phyloP scores from a whole-genome alignment of 2,329 filamentous ascomycete species.

The Dactylellina drechsleri region DNA sequence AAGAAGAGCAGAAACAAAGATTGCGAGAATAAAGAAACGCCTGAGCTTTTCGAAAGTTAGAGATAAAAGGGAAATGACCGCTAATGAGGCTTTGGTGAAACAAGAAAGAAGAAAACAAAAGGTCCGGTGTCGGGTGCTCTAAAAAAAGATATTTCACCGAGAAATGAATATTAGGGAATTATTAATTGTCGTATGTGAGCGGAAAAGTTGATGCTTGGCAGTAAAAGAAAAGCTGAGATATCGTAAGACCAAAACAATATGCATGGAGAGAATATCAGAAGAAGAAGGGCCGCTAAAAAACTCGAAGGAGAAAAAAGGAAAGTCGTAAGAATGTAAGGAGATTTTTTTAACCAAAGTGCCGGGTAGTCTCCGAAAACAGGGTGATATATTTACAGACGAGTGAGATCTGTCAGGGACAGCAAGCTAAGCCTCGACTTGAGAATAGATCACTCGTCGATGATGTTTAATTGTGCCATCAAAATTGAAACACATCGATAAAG shows the following conservation, averaged over 20 bases:
- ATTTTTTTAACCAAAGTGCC: constrained; percentile 37
- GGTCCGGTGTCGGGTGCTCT: constrained; percentile 26
- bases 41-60: constrained; percentile 30
- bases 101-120: constrained; percentile 15
- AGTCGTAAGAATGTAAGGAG: constrained; percentile 33
- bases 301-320: constrained; percentile 26
- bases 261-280: neutral
- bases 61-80: constrained; percentile 33
- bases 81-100: constrained; percentile 45
- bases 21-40: constrained; percentile 40
- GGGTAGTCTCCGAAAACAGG: constrained; percentile 35
- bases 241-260: constrained; percentile 31
- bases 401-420: constrained; percentile 46
- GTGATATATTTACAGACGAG: constrained; percentile 44
- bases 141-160: constrained; percentile 44
- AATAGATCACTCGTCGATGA: constrained; percentile 8
- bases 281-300: constrained; percentile 48
- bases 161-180: constrained; percentile 22
- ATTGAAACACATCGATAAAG: constrained; percentile 54
- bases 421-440: constrained; percentile 38
- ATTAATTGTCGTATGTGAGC: constrained; percentile 35
- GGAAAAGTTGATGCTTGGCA: constrained; percentile 19
- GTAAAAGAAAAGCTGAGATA: constrained; percentile 25
- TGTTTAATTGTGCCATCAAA: constrained; percentile 30
- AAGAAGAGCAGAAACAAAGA: constrained; percentile 15